Percentiles rank a stretch among this genome's conserved stretches.
Evolutionary conservation across 352 stramenopile genomes (phyloP).

Genomic region (Globisporangium abappressorium): DNA sequence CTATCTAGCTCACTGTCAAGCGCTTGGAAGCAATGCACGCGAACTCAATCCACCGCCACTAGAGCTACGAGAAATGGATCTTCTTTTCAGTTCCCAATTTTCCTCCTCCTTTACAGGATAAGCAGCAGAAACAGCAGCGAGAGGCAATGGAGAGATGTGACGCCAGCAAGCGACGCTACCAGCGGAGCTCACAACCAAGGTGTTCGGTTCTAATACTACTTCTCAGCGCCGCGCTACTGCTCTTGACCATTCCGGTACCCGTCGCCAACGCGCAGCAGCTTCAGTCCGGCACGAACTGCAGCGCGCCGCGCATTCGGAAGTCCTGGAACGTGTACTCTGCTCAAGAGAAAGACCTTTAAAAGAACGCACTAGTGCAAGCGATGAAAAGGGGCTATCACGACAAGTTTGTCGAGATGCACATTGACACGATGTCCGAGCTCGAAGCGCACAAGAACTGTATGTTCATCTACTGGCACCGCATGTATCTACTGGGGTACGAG

Average conservation of each 20-base stretch:
- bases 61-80: no score
- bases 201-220: neutral
- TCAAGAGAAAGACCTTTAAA: conserved; percentile 40
- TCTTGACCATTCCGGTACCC: neutral
- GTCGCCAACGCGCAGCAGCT: neutral
- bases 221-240: neutral
- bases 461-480: conserved; percentile 78
- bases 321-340: conserved; percentile 39
- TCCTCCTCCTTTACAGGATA: no score
- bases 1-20: no score
- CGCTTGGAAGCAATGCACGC: no score
- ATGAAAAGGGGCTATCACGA: conserved; percentile 42
- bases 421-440: conserved; percentile 17
- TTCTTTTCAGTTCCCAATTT: no score
- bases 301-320: conserved; percentile 29
- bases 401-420: conserved; percentile 62
- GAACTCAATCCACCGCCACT: no score
- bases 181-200: no score
- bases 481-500: conserved; percentile 35
- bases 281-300: neutral
- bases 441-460: conserved; percentile 56
- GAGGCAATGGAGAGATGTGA: no score
- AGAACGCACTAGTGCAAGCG: conserved; percentile 26
- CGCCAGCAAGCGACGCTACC: no score
- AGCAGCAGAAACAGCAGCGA: no score